Percentiles rank a stretch among this genome's conserved stretches.
phyloP scores from a whole-genome alignment of 495 filamentous ascomycete genomes.

The Letharia lupina region DNA sequence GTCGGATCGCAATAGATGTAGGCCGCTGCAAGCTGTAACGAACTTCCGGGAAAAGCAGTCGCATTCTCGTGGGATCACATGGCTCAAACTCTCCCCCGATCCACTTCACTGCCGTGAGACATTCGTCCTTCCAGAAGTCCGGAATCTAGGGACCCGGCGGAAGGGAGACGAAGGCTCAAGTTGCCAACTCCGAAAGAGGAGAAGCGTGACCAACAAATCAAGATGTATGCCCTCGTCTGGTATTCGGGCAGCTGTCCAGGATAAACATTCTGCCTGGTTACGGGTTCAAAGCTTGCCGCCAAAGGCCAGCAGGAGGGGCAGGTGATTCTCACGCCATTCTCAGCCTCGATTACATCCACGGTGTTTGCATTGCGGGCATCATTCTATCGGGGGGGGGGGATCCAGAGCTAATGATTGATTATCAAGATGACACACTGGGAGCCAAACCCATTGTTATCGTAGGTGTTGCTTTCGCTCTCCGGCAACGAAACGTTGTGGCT shows the following conservation, averaged over 20 bases:
- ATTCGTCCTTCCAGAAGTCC: not conserved
- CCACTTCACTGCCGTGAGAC: not conserved
- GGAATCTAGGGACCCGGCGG: not conserved
- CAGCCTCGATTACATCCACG: not conserved
- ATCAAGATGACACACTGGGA: not conserved
- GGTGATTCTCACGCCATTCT: not conserved
- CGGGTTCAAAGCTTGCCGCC: not conserved
- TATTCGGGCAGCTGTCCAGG: not conserved
- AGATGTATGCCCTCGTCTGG: not conserved
- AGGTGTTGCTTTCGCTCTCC: not conserved
- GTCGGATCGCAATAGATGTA: not conserved
- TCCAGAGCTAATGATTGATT: not conserved
- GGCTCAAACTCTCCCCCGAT: not conserved
- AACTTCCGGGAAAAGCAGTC: not conserved
- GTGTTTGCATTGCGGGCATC: not conserved
- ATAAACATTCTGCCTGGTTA: not conserved
- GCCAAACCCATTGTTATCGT: not conserved
- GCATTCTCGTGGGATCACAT: not conserved
- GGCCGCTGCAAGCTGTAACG: not conserved
- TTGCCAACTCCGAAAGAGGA: not conserved
- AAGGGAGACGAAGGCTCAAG: constrained; percentile 1
- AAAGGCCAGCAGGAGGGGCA: not conserved
- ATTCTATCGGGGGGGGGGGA: not conserved
- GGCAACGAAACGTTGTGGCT: not conserved
- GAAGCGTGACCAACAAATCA: not conserved